Evolutionary conservation across 257 asterid genomes (phyloP).

Genomic region (Scutellaria galericulata): DNA sequence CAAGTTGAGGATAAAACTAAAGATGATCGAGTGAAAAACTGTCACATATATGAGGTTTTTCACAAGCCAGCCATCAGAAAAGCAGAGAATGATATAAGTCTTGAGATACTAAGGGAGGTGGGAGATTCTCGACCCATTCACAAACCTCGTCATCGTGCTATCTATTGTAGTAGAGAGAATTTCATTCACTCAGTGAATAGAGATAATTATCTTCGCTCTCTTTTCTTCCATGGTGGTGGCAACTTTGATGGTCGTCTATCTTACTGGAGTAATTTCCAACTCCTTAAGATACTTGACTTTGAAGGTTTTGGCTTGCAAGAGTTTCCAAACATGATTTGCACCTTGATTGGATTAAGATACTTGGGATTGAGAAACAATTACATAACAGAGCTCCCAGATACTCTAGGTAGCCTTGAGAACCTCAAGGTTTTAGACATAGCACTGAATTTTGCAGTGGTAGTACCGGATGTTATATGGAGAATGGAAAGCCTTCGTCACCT

Average conservation of each 20-base stretch:
- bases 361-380: constrained; percentile 28
- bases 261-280: constrained; percentile 17
- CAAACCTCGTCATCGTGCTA: constrained; percentile 11
- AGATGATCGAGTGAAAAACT: constrained; percentile 16
- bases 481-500: constrained; percentile 21
- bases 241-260: background rate
- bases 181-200: background rate
- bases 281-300: constrained; percentile 29
- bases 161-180: background rate
- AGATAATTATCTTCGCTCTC: constrained; percentile 22
- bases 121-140: background rate
- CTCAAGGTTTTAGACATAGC: constrained; percentile 29
- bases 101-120: constrained; percentile 20
- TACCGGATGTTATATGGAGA: constrained; percentile 33
- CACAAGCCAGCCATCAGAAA: constrained; percentile 6
- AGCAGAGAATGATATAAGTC: constrained; percentile 36
- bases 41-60: background rate
- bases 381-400: constrained; percentile 25
- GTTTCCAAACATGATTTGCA: constrained; percentile 17
- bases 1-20: constrained; percentile 17
- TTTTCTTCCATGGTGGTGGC: constrained; percentile 12
- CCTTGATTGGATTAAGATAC: constrained; percentile 20
- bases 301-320: constrained; percentile 21
- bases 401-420: constrained; percentile 17
- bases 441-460: background rate